Base-by-base conservation (phyloP, 2,329 filamentous ascomycete species). In the Gnomoniopsis smithogilvyi region DNA sequence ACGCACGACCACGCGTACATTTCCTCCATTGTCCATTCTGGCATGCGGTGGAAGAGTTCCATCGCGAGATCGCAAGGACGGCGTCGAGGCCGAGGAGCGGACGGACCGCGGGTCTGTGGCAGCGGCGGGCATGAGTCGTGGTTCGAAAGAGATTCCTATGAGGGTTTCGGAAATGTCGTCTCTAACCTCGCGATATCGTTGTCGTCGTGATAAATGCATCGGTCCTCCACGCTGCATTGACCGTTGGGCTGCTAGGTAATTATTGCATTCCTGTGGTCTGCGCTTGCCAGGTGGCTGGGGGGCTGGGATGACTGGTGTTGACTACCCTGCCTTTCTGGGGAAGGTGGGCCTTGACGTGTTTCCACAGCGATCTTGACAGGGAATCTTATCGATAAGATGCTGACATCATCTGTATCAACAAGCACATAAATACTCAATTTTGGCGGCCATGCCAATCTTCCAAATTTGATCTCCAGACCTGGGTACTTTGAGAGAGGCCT, bases 1-100 rank as follows among this genome's bases (percentile, higher is more conserved):
- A 70, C 91, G 82, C 61, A 95, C 91, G 33, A 94, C 91, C 30
- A 95, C 91, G 67, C 86, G 83, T 61, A 95, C 91, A 73, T 95
- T 95, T 59, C 89, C 90, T 63, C 86, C 89, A 63, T 81, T 71
- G 68, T 86, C 79, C 78, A 82, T 81, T 70, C 77, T 80, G 66
- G 78, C 77, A 67, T 80, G 78, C 61, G 82, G 73, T 26, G 85
- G 81, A 43, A 86, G 73, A n/a, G 82, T 83, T 53, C 84, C 84
- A 76, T 91, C 88, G 70, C 86, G 84, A 43, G 89, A 89, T 62
- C 90, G 84, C 67, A 94, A 76, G 26, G 90, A 92, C 38, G 90
- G 90, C 60, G 89, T 93, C 56, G 90, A 93, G 51, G 90, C 90
- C 57, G 85, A 88, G 21, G 90, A 92, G 67, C 76, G 78, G 60